These are phyloP conservation scores for Thermothielavioides terrestris DNA, from an alignment of 495 filamentous ascomycete genomes.

Conservation along the genomic window DNA sequence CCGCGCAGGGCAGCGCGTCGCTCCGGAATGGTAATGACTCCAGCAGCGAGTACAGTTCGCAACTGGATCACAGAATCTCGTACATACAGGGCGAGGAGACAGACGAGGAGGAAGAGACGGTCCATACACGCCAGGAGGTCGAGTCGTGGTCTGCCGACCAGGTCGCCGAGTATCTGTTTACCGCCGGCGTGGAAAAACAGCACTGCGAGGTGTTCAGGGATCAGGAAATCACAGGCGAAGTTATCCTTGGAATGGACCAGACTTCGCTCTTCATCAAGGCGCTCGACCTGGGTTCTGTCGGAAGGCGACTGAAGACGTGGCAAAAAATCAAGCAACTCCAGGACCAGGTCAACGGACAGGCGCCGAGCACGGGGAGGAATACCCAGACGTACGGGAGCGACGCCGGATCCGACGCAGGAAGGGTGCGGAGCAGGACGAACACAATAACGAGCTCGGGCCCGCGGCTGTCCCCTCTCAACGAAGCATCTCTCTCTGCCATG, in stretches of 20 bases:
- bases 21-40: slow-evolving; percentile 63
- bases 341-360: slow-evolving; percentile 57
- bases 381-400: slow-evolving; percentile 48
- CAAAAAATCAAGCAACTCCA: slow-evolving; percentile 84
- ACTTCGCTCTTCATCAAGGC: slow-evolving; percentile 88
- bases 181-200: slow-evolving; percentile 65
- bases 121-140: slow-evolving; percentile 55
- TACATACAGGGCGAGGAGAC: slow-evolving; percentile 87
- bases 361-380: slow-evolving; percentile 31
- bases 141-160: slow-evolving; percentile 65
- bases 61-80: slow-evolving; percentile 66
- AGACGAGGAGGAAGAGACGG: slow-evolving; percentile 55
- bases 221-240: slow-evolving; percentile 92
- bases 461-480: slow-evolving; percentile 40
- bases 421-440: slow-evolving; percentile 38
- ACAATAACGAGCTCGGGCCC: slow-evolving; percentile 76
- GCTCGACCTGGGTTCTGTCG: slow-evolving; percentile 87
- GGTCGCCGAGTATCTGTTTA: slow-evolving; percentile 79
- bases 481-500: slow-evolving; percentile 32
- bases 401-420: slow-evolving; percentile 42
- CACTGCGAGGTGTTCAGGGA: slow-evolving; percentile 93
- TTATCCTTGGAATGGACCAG: slow-evolving; percentile 90
- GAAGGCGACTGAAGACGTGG: slow-evolving; percentile 85
- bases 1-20: slow-evolving; percentile 46
- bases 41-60: slow-evolving; percentile 80